Percentiles rank a stretch among this genome's conserved stretches.
phyloP scores from a whole-genome alignment of 805 yeast species.

The Myxozyma sirexii region DNA sequence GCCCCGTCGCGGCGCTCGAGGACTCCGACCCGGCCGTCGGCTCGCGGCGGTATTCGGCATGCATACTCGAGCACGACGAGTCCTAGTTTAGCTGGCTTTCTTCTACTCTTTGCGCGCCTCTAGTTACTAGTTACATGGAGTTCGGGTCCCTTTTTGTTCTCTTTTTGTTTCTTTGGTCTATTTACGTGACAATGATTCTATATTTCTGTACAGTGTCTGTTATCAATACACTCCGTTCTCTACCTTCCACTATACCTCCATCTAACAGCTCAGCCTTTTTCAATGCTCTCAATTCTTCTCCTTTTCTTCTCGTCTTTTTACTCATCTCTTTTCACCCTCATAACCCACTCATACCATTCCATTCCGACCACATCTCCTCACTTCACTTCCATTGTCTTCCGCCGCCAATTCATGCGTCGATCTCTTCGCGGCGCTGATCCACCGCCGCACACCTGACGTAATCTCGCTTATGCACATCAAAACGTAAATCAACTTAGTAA shows the following conservation, averaged over 20 bases:
- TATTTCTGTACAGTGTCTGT: neutral
- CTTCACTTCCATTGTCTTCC: neutral
- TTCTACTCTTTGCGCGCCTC: neutral
- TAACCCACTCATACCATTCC: too few species aligned
- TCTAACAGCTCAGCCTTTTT: too few species aligned
- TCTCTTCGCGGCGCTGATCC: neutral
- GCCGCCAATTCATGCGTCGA: neutral
- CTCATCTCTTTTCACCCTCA: too few species aligned
- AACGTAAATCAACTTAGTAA: neutral
- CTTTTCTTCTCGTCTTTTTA: too few species aligned
- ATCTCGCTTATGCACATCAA: neutral
- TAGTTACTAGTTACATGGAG: neutral
- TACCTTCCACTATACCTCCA: neutral
- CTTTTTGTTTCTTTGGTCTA: neutral
- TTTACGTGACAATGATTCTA: too few species aligned
- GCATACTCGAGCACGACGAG: slow-evolving; percentile 7
- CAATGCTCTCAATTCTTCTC: too few species aligned
- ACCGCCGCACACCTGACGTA: neutral
- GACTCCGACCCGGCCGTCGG: neutral
- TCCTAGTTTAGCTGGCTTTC: neutral
- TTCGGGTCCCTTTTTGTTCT: neutral
- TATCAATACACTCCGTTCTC: neutral
- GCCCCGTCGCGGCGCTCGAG: neutral
- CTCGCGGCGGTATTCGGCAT: neutral
- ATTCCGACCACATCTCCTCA: neutral